These are phyloP conservation scores for Seminavis robusta DNA, from an alignment of 108 stramenopile species.

Conservation along the genomic window DNA sequence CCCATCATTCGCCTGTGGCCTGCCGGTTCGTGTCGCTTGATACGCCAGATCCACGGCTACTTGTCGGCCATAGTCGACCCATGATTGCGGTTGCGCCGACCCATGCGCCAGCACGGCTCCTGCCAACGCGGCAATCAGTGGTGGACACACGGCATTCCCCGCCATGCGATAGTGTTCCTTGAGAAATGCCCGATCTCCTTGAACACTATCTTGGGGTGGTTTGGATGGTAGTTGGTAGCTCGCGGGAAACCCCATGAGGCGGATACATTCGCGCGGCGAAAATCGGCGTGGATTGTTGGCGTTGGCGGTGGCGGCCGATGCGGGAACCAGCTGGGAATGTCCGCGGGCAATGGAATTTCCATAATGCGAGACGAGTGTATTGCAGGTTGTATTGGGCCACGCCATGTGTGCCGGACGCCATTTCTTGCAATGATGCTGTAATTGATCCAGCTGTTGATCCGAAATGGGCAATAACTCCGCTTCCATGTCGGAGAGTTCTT, in stretches of 20 bases:
- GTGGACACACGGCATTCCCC: conserved; percentile 83
- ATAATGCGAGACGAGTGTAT: conserved; percentile 71
- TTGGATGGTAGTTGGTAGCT: conserved; percentile 27
- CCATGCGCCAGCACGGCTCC: conserved; percentile 60
- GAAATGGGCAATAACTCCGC: conserved; percentile 48
- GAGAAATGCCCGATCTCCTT: conserved; percentile 66
- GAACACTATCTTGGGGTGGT: conserved; percentile 11
- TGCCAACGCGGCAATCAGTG: conserved; percentile 69
- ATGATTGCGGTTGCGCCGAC: no score
- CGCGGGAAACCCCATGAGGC: conserved; percentile 82
- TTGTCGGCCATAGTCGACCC: no score
- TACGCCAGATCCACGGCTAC: no score
- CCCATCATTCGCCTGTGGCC: no score
- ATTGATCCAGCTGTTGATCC: conserved; percentile 42
- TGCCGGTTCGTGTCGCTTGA: no score
- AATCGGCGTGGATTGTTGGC: conserved; percentile 63
- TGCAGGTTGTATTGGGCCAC: conserved; percentile 60
- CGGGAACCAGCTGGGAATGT: conserved; percentile 69
- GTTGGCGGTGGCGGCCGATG: conserved; percentile 34
- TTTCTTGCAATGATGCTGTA: conserved; percentile 31
- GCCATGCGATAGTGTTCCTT: conserved; percentile 52
- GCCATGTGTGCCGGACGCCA: conserved; percentile 63
- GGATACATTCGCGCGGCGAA: conserved; percentile 62
- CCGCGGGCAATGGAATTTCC: conserved; percentile 74
- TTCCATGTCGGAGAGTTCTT: conserved; percentile 48